Conservation (phyloP, 169 alveolate genomes). For the Condylostoma magnum region DNA sequence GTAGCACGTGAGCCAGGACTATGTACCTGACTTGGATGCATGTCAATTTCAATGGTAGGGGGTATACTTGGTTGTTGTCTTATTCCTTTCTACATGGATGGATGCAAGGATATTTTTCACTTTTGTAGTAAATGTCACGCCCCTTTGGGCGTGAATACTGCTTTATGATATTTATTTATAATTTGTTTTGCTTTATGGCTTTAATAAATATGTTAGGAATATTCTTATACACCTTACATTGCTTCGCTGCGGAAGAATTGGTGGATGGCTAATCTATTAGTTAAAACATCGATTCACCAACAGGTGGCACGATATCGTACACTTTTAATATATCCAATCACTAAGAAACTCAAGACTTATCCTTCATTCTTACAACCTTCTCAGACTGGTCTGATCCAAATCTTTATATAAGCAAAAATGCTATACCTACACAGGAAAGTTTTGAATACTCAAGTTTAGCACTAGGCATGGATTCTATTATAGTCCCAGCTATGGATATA, state of each 20-base stretch:
- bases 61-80: conserved; percentile 40
- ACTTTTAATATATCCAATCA: too few relatives aligned
- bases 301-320: too few relatives aligned
- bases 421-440: conserved; percentile 1
- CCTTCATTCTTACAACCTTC: conserved; percentile 5
- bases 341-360: too few relatives aligned
- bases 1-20: conserved; percentile 13
- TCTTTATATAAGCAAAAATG: neutral
- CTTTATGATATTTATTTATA: too few relatives aligned
- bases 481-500: neutral
- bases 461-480: conserved; percentile 7
- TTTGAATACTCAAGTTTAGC: neutral
- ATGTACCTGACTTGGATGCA: conserved; percentile 3
- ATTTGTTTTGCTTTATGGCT: too few relatives aligned
- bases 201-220: too few relatives aligned
- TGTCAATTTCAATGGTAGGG: conserved; percentile 26
- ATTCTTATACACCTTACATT: too few relatives aligned
- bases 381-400: conserved; percentile 26
- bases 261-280: too few relatives aligned
- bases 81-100: conserved; percentile 35
- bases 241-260: too few relatives aligned
- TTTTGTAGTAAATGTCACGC: conserved; percentile 18
- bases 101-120: conserved; percentile 23
- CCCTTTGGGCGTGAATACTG: neutral
- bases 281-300: too few relatives aligned